These are phyloP conservation scores for Orbilia blumenaviensis DNA, from an alignment of 2,329 filamentous ascomycete genomes.

Conservation along the genomic window DNA sequence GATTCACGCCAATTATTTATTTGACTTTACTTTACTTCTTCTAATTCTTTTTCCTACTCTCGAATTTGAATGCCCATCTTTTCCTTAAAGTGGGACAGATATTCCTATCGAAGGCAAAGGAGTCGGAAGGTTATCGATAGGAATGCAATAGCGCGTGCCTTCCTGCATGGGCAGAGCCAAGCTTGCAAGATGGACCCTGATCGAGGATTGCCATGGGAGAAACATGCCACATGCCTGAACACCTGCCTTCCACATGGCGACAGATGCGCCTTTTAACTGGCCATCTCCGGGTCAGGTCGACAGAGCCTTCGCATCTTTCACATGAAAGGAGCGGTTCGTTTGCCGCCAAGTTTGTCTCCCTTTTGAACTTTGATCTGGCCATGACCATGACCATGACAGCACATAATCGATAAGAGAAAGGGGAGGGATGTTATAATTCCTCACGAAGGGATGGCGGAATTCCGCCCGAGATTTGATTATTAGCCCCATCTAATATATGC, in stretches of 20 bases:
- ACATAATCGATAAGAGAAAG: slow-evolving; percentile 18
- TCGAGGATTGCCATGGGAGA: slow-evolving; percentile 7
- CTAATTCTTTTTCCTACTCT: not conserved
- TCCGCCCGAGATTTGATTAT: slow-evolving; percentile 25
- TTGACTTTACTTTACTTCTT: slow-evolving; percentile 2
- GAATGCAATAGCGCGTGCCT: not conserved
- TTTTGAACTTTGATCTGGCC: not conserved
- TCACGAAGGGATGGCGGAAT: slow-evolving; percentile 28
- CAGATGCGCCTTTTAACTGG: slow-evolving; percentile 39
- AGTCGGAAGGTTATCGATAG: slow-evolving; percentile 10
- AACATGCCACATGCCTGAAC: slow-evolving; percentile 23
- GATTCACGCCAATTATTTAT: slow-evolving; percentile 23
- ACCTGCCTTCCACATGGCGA: slow-evolving; percentile 38
- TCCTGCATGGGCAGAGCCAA: slow-evolving; percentile 14
- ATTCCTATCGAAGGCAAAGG: slow-evolving; percentile 4
- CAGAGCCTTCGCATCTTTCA: slow-evolving; percentile 35
- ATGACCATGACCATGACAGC: not conserved
- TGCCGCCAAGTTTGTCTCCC: slow-evolving; percentile 10
- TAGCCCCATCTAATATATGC: not conserved
- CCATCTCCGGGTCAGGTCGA: not conserved
- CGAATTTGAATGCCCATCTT: not conserved
- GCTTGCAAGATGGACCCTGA: slow-evolving; percentile 17
- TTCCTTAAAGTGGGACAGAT: not conserved
- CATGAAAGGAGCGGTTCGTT: slow-evolving; percentile 14
- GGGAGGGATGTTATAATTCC: slow-evolving; percentile 20